A percentile compares a stretch with the other conserved stretches of the same genome.
phyloP scores from a whole-genome alignment of 2,329 filamentous ascomycete genomes.

The Teratosphaeria destructans region DNA sequence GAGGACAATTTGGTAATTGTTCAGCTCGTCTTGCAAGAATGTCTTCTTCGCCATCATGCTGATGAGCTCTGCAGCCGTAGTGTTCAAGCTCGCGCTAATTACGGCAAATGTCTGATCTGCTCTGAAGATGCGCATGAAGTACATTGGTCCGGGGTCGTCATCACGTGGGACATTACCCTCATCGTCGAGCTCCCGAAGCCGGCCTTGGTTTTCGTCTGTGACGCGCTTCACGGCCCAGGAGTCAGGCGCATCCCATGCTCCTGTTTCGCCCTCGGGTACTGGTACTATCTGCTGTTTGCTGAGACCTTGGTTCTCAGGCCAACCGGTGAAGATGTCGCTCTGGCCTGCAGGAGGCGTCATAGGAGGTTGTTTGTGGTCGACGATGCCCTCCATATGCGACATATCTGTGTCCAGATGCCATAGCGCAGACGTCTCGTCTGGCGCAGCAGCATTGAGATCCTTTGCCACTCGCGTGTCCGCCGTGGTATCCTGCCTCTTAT shows the following conservation, averaged over 20 bases:
- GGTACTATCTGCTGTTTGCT: constrained; percentile 5
- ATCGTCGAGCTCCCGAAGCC: constrained; percentile 58
- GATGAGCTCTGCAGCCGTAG: constrained; percentile 78
- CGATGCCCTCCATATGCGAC: constrained; percentile 81
- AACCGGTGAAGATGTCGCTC: constrained; percentile 38
- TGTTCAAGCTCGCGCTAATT: constrained; percentile 70
- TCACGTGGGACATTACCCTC: constrained; percentile 51
- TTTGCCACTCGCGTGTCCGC: constrained; percentile 33
- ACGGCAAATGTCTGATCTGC: constrained; percentile 91
- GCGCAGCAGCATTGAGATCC: constrained; percentile 29
- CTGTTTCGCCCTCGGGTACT: constrained; percentile 23
- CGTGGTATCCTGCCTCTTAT: constrained; percentile 34
- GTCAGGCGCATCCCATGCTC: constrained; percentile 86
- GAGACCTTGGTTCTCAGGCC: constrained; percentile 30
- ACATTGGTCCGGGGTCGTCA: constrained; percentile 65
- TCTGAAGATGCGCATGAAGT: constrained; percentile 91
- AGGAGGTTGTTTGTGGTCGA: constrained; percentile 52
- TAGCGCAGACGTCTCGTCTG: constrained; percentile 35
- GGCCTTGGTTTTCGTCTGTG: constrained; percentile 51
- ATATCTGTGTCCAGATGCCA: constrained; percentile 82
- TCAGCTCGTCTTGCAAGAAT: constrained; percentile 76
- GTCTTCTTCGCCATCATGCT: constrained; percentile 90
- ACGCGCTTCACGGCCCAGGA: constrained; percentile 83
- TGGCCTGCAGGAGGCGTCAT: constrained; percentile 52
- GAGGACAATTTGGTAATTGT: constrained; percentile 93